phyloP scores from a whole-genome alignment of 2,329 filamentous ascomycete genomes.

The Aspergillus pseudoterreus region DNA sequence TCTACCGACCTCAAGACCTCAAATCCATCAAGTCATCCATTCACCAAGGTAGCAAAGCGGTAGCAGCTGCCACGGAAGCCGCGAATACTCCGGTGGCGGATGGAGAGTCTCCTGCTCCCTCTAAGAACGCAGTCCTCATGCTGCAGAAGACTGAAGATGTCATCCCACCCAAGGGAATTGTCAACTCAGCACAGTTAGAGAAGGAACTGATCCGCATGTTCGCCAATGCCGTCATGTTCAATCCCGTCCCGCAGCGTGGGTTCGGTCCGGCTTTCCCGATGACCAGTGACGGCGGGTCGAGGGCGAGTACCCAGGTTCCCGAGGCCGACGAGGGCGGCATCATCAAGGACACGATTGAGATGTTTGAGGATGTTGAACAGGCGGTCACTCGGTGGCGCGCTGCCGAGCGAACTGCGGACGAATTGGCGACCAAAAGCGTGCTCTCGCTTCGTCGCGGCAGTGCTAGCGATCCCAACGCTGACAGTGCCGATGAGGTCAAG shows the following conservation, averaged over 20 bases:
- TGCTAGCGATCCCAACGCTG: slow-evolving; percentile 34
- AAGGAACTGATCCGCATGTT: slow-evolving; percentile 96
- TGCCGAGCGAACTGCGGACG: slow-evolving; percentile 54
- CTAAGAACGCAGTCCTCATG: slow-evolving; percentile 41
- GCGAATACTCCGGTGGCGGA: slow-evolving; percentile 64
- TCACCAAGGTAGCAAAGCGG: slow-evolving; percentile 43
- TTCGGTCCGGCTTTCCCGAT: slow-evolving; percentile 59
- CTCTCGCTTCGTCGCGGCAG: slow-evolving; percentile 35
- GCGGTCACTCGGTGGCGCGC: slow-evolving; percentile 71
- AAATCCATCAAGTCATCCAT: slow-evolving; percentile 74
- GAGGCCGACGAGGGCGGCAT: slow-evolving; percentile 78
- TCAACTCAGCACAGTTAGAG: slow-evolving; percentile 89
- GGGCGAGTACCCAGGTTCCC: slow-evolving; percentile 51
- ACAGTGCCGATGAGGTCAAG: slow-evolving; percentile 34
- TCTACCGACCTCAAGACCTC: slow-evolving; percentile 71
- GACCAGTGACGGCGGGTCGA: slow-evolving; percentile 41
- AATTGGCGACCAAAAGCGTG: slow-evolving; percentile 34
- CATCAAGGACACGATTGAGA: slow-evolving; percentile 80
- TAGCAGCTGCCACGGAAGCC: slow-evolving; percentile 49
- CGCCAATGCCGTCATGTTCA: slow-evolving; percentile 98
- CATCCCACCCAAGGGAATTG: slow-evolving; percentile 80
- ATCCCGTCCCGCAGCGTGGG: slow-evolving; percentile 72
- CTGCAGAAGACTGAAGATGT: slow-evolving; percentile 66
- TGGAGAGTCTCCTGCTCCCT: slow-evolving; percentile 47
- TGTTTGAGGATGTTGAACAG: slow-evolving; percentile 84